Percentiles rank a stretch among this genome's conserved stretches.
These are phyloP conservation scores for Zizania palustris DNA, from an alignment of 202 grass and related monocot species.

Conservation along the genomic window DNA sequence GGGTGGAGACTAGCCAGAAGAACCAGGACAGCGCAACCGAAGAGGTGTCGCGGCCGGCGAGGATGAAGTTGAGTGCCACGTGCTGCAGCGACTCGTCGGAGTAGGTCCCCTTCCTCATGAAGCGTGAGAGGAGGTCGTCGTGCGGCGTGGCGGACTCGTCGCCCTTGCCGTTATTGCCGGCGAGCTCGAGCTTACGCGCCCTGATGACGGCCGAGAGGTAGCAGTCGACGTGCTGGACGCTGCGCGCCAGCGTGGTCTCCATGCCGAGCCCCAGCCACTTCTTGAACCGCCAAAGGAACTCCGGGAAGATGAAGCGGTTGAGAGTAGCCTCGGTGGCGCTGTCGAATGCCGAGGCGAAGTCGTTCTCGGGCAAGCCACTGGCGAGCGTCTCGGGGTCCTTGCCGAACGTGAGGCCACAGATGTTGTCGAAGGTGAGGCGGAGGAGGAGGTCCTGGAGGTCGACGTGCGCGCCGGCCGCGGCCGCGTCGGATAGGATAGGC, in stretches of 20 bases:
- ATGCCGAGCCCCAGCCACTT: slow-evolving; percentile 78
- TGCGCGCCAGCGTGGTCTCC: slow-evolving; percentile 74
- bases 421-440: slow-evolving; percentile 96
- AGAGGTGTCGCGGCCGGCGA: slow-evolving; percentile 95
- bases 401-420: slow-evolving; percentile 94
- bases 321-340: slow-evolving; percentile 87
- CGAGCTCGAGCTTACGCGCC: slow-evolving; percentile 84
- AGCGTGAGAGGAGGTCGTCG: slow-evolving; percentile 93
- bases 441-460: slow-evolving; percentile 96
- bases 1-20: slow-evolving; percentile 92
- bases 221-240: slow-evolving; percentile 76
- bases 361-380: slow-evolving; percentile 70
- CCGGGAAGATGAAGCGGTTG: slow-evolving; percentile 89
- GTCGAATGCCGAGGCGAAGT: slow-evolving; percentile 81
- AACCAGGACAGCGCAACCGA: slow-evolving; percentile 98
- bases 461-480: slow-evolving; percentile 21
- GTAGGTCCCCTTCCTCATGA: slow-evolving; percentile 95
- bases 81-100: slow-evolving; percentile 87
- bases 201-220: slow-evolving; percentile 87
- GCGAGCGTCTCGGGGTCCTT: slow-evolving; percentile 87
- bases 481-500: slow-evolving; percentile 64
- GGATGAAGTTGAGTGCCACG: slow-evolving; percentile 95
- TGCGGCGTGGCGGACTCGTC: slow-evolving; percentile 46
- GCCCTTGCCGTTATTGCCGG: background rate
- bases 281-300: slow-evolving; percentile 85